Percentiles rank a stretch among this genome's conserved stretches.
Evolutionary conservation across 192 early-diverging fungal genomes (phyloP).

Genomic region (Allomyces arbusculus): DNA sequence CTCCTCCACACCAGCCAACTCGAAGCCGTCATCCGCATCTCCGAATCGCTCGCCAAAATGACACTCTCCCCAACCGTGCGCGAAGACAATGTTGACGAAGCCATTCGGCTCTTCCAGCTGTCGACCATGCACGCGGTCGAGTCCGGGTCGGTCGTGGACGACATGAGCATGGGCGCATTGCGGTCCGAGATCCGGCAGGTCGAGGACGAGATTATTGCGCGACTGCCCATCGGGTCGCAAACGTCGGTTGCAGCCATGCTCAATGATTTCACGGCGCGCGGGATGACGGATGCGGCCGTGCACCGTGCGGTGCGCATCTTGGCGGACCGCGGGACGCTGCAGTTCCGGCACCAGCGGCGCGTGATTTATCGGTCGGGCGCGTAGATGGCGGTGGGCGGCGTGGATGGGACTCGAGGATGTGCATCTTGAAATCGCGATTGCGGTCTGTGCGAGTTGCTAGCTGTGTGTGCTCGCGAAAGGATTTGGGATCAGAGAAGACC

Average conservation of each 20-base stretch:
- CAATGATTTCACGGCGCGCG: constrained; percentile 22
- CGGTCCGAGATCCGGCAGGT: constrained; percentile 53
- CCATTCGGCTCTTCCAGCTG: constrained; percentile 88
- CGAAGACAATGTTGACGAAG: constrained; percentile 87
- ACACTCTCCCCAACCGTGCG: constrained; percentile 60
- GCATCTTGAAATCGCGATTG: too few relatives aligned
- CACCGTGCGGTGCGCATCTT: constrained; percentile 57
- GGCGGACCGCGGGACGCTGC: constrained; percentile 56
- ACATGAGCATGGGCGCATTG: constrained; percentile 53
- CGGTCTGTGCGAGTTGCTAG: too few relatives aligned
- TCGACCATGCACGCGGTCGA: constrained; percentile 96
- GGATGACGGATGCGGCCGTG: constrained; percentile 32
- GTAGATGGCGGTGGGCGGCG: not conserved
- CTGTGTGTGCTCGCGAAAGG: too few relatives aligned
- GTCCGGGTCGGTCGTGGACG: constrained; percentile 63
- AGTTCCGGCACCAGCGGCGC: constrained; percentile 58
- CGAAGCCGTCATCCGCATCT: constrained; percentile 95
- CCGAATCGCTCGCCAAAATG: constrained; percentile 94
- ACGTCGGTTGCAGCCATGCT: constrained; percentile 26
- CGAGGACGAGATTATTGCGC: constrained; percentile 62
- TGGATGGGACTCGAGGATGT: too few relatives aligned
- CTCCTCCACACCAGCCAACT: constrained; percentile 42
- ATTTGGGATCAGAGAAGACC: too few relatives aligned
- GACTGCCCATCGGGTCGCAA: constrained; percentile 73
- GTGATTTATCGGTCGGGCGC: constrained; percentile 26